A percentile compares a stretch with the other conserved stretches of the same genome.
These are phyloP conservation scores for Boletus rubroflammeus DNA, from an alignment of 768 basidiomycete genomes.

Conservation along the genomic window DNA sequence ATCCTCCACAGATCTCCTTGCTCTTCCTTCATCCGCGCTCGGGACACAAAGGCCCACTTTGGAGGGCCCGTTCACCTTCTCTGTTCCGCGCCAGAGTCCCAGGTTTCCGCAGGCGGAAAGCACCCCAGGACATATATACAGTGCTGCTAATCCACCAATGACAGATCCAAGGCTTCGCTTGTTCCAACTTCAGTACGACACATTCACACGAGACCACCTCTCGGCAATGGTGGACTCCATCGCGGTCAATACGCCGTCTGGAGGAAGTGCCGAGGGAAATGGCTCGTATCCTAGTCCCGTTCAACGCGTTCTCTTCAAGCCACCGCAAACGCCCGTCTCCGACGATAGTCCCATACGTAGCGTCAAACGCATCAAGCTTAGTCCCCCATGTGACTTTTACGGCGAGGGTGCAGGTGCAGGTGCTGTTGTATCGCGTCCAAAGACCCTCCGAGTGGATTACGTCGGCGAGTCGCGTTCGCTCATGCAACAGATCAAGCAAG, in stretches of 20 bases:
- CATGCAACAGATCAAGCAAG: conserved; percentile 78
- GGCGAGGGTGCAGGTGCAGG: conserved; percentile 47
- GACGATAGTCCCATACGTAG: conserved; percentile 60
- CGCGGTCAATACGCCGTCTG: conserved; percentile 72
- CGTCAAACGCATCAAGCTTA: conserved; percentile 77
- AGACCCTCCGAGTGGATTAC: conserved; percentile 56
- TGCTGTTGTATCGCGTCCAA: conserved; percentile 48
- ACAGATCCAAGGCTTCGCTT: conserved; percentile 79
- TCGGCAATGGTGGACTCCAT: conserved; percentile 94
- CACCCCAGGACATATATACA: conserved; percentile 41
- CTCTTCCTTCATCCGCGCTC: conserved; percentile 17
- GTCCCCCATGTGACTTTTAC: conserved; percentile 58
- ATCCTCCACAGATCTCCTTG: conserved; percentile 5
- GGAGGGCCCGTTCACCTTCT: conserved; percentile 72
- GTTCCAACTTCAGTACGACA: conserved; percentile 95
- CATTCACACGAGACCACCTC: conserved; percentile 91
- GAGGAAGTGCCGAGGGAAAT: conserved; percentile 41
- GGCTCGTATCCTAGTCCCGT: conserved; percentile 45
- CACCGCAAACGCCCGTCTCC: conserved; percentile 42
- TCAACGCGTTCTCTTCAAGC: conserved; percentile 42
- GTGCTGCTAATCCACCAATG: conserved; percentile 29
- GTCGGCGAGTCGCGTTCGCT: conserved; percentile 72
- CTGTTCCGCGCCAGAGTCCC: conserved; percentile 47
- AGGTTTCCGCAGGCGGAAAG: conserved; percentile 55
- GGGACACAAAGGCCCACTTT: conserved; percentile 45